A percentile compares a stretch with the other conserved stretches of the same genome.
These are phyloP conservation scores for Plasmodium fragile DNA, from an alignment of 169 alveolate species.

Conservation along the genomic window DNA sequence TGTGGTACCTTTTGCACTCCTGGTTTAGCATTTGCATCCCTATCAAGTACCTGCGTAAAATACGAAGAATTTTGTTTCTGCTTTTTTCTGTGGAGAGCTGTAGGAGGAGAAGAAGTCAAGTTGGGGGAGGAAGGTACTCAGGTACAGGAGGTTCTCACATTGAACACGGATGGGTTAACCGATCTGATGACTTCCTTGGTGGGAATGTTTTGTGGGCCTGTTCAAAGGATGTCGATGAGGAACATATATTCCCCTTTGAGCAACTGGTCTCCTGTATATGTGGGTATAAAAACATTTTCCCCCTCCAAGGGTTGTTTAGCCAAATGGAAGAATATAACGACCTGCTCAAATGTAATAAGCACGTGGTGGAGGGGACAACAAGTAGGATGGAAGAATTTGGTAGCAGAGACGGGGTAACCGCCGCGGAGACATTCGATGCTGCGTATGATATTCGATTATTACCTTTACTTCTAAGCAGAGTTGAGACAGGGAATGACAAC, in stretches of 20 bases:
- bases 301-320: not conserved
- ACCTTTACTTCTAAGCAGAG: not conserved
- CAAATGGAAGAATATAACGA: constrained; percentile 23
- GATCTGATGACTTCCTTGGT: not conserved
- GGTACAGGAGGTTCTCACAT: too few relatives aligned
- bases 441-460: not conserved
- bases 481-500: not conserved
- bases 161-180: not conserved
- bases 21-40: constrained; percentile 37
- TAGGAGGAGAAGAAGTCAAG: constrained; percentile 1
- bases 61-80: constrained; percentile 21
- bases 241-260: constrained; percentile 4
- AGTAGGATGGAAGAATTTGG: not conserved
- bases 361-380: not conserved
- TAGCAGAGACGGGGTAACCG: not conserved
- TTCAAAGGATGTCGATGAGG: not conserved
- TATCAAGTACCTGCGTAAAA: constrained; percentile 1
- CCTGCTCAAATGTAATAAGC: constrained; percentile 9
- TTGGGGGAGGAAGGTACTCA: not conserved
- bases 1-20: constrained; percentile 7
- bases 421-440: not conserved
- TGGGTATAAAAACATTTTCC: not conserved
- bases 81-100: not conserved
- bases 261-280: constrained; percentile 10
- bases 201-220: not conserved